Percentiles rank a stretch among this genome's conserved stretches.
Evolutionary conservation across 805 yeast genomes (phyloP).

Genomic region (Candida xiaguanensis): DNA sequence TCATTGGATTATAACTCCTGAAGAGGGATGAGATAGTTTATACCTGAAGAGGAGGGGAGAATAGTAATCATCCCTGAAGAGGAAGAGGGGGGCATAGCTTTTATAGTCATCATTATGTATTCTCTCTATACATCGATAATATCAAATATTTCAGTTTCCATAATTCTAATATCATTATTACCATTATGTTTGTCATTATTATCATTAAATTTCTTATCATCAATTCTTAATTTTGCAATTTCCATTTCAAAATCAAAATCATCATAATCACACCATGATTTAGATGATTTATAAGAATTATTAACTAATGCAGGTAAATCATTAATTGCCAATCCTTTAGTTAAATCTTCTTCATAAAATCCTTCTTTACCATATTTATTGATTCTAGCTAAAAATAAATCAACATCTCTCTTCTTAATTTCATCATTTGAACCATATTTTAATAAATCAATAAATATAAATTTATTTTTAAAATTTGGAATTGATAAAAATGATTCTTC

Average conservation of each 20-base stretch:
- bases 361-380: constrained; percentile 33
- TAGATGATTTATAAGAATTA: constrained; percentile 25
- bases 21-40: background rate
- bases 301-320: constrained; percentile 28
- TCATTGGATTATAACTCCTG: background rate
- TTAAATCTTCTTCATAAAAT: constrained; percentile 14
- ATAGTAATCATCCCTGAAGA: too few species aligned
- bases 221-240: constrained; percentile 5
- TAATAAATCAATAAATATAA: constrained; percentile 39
- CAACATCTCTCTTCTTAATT: constrained; percentile 31
- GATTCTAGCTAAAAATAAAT: constrained; percentile 28
- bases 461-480: constrained; percentile 4
- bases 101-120: background rate
- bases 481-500: background rate
- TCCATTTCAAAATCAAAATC: constrained; percentile 9
- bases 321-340: background rate
- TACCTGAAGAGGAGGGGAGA: background rate
- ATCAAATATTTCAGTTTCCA: constrained; percentile 8
- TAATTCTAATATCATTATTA: constrained; percentile 4
- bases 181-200: constrained; percentile 1
- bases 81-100: too few species aligned
- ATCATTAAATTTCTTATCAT: background rate
- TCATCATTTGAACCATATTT: constrained; percentile 34
- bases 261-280: constrained; percentile 33
- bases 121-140: constrained; percentile 5